phyloP scores from a whole-genome alignment of 2,329 filamentous ascomycete genomes.

The Lasiodiplodia hormozganensis region DNA sequence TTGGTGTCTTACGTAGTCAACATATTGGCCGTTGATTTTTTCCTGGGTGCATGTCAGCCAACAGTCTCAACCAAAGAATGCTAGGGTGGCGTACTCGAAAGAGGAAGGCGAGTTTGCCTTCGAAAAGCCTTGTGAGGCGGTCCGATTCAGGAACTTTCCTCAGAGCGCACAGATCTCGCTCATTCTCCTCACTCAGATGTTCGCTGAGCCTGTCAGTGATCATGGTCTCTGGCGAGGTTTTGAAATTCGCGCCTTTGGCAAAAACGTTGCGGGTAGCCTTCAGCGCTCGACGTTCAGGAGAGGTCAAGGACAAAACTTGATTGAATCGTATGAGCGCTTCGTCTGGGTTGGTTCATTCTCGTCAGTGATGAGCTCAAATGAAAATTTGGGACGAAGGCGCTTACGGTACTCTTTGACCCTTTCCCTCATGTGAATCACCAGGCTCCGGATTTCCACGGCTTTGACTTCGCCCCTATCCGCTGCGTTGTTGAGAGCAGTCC shows the following conservation, averaged over 20 bases:
- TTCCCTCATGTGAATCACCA: background rate
- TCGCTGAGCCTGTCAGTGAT: background rate
- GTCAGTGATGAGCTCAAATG: no score
- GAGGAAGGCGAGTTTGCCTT: slow-evolving; percentile 2
- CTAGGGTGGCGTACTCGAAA: background rate
- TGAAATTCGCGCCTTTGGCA: background rate
- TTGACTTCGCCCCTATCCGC: background rate
- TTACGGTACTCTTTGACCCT: background rate
- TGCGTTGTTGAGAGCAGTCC: background rate
- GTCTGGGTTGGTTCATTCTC: background rate
- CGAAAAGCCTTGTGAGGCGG: slow-evolving; percentile 19
- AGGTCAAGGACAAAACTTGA: slow-evolving; percentile 6
- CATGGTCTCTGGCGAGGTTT: background rate
- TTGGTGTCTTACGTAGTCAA: background rate
- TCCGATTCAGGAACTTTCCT: slow-evolving; percentile 2
- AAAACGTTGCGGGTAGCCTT: background rate
- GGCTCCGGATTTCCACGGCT: background rate
- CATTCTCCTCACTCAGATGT: background rate
- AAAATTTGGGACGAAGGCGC: background rate
- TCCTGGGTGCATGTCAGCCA: background rate
- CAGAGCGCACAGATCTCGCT: slow-evolving; percentile 20
- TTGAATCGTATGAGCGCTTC: slow-evolving; percentile 13
- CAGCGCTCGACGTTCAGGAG: background rate
- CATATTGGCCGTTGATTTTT: background rate
- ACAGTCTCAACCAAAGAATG: no score